These are phyloP conservation scores for Macrocystidia cucumis DNA, from an alignment of 1,284 basidiomycete species.

Conservation along the genomic window DNA sequence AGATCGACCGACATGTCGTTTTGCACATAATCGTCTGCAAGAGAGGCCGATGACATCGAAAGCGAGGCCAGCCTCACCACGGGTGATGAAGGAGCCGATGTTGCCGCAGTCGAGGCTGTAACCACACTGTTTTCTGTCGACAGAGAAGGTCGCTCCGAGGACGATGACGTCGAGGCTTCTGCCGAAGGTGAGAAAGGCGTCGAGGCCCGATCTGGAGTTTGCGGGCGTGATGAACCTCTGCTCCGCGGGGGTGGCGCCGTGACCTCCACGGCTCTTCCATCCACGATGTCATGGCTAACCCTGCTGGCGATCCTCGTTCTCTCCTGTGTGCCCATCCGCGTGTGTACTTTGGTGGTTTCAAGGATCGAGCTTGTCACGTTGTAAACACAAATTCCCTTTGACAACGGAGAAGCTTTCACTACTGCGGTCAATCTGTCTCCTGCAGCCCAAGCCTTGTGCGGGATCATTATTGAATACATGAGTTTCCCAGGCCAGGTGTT, in stretches of 20 bases:
- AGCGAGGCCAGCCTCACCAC: background rate
- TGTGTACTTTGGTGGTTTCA: slow-evolving; percentile 67
- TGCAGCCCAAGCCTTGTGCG: slow-evolving; percentile 87
- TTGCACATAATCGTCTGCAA: too few relatives aligned
- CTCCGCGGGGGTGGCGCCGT: background rate
- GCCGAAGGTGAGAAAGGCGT: slow-evolving; percentile 2
- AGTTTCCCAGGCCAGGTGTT: slow-evolving; percentile 96
- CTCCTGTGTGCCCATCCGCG: slow-evolving; percentile 49
- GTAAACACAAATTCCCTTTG: slow-evolving; percentile 76
- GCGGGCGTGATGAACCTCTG: background rate
- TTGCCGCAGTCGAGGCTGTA: slow-evolving; percentile 4
- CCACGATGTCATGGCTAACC: slow-evolving; percentile 64
- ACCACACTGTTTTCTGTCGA: slow-evolving; percentile 7
- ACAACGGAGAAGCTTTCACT: slow-evolving; percentile 81
- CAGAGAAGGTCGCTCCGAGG: slow-evolving; percentile 6
- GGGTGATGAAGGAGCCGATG: background rate
- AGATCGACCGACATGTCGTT: slow-evolving; percentile 41
- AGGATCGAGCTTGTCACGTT: slow-evolving; percentile 65
- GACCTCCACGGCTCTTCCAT: slow-evolving; percentile 49
- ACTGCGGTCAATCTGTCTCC: slow-evolving; percentile 78
- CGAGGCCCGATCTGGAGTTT: too few relatives aligned
- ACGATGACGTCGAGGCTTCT: background rate
- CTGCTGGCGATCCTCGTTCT: slow-evolving; percentile 57
- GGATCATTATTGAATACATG: slow-evolving; percentile 84
- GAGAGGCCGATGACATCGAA: background rate